phyloP scores from a whole-genome alignment of 129 eudicot genomes.

The Logfia minima region DNA sequence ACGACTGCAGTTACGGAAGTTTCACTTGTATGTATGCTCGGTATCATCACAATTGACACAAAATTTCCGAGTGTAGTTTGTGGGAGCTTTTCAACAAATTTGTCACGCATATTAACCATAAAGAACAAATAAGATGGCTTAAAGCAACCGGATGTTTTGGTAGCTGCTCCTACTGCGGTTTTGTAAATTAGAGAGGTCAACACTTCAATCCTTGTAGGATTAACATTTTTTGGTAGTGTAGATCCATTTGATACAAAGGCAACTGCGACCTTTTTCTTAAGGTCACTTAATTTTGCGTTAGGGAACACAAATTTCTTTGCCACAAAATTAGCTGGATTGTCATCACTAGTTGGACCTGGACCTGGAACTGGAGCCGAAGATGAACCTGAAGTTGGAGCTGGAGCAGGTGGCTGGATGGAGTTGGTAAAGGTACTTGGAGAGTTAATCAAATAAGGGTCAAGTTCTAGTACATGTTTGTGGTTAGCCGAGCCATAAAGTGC shows the following conservation, averaged over 20 bases:
- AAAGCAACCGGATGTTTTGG: background rate
- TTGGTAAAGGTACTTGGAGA: too few relatives aligned
- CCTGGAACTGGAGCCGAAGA: background rate
- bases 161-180: background rate
- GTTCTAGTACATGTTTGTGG: background rate
- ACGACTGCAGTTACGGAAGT: background rate
- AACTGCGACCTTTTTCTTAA: background rate
- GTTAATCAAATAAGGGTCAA: background rate
- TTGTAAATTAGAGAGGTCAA: background rate
- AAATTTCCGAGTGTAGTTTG: background rate
- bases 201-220: background rate
- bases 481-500: background rate
- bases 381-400: too few relatives aligned
- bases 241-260: background rate
- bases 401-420: too few relatives aligned
- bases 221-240: background rate
- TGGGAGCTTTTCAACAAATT: background rate
- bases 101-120: background rate
- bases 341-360: too few relatives aligned
- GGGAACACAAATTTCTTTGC: background rate
- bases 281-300: constrained; percentile 1
- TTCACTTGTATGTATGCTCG: background rate
- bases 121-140: background rate
- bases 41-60: background rate
- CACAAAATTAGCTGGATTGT: background rate